Evolutionary conservation across 768 basidiomycete genomes (phyloP), one percentile per base, ranked within the genome.

Genomic region (Mycena metata): DNA sequence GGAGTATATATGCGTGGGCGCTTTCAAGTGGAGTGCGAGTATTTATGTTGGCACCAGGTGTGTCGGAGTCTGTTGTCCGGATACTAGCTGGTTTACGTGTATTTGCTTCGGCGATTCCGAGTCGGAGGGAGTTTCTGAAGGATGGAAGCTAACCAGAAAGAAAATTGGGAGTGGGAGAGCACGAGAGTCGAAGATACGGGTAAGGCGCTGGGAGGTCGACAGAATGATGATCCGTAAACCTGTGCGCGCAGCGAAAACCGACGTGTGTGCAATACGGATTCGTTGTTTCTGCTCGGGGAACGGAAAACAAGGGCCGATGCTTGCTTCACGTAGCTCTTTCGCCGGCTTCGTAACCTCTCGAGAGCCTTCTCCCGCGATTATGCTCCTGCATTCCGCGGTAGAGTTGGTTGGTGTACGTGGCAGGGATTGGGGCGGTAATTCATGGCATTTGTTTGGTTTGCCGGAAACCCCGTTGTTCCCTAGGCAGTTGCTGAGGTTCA

Each of bases 1-100:
- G 56, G 8, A 16, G 43, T 46, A 54, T 64, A 69, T 69, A 52
- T 43, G 21, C 21, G 36, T 39, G 41, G 33, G 66, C 59, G 60
- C 54, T n/a, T 45, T 17, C 10, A 33, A 24, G 66, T 68, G 66
- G 66, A 68, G 66, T 21, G 24, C 41, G 10, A 47, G 21, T 39
- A 10, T 45, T 66, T 59, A 67, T 70, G 69, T 67, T 55, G 54
- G 16, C 45, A 8, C 69, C 54, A 62, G 43, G 52, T 66, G 24
- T 21, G 45, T 51, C 64, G 69, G 60, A 65, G 69, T 55, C 50
- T 0, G 42, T 33, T 24, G 35, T 4, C 39, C 56, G 26, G 12
- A 39, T 42, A 9, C 16, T 35, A 55, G 46, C 17, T 46, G n/a
- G 8, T 46, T 64, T 64, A 64, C 52, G 60, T 63, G 45, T n/a